phyloP scores from a whole-genome alignment of 768 basidiomycete species.

The Leucocoprinus leucothites region DNA sequence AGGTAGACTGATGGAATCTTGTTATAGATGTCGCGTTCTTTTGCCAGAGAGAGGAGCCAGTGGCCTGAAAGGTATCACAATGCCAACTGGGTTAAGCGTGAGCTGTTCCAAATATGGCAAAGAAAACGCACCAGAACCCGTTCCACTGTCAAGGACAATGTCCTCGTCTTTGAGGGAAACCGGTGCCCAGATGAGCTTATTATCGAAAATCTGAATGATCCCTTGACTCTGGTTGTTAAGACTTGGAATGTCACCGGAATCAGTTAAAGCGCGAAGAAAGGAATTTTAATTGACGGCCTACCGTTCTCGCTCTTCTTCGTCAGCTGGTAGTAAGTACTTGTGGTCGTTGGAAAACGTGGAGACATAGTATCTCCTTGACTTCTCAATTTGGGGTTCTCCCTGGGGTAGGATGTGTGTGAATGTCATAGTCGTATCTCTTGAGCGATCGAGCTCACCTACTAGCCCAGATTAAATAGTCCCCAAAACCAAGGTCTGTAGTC shows the following conservation, averaged over 20 bases:
- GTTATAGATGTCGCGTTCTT: slow-evolving; percentile 1
- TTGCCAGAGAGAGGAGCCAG: slow-evolving; percentile 20
- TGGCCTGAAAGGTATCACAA: slow-evolving; percentile 14
- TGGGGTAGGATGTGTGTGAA: too few relatives aligned
- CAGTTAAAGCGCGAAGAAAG: background rate
- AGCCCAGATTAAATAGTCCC: too few relatives aligned
- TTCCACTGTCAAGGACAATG: slow-evolving; percentile 13
- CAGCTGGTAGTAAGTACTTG: slow-evolving; percentile 2
- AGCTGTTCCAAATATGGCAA: too few relatives aligned
- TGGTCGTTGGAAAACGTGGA: background rate
- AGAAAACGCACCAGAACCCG: slow-evolving; percentile 7
- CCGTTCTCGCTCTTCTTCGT: slow-evolving; percentile 7
- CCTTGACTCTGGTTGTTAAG: background rate
- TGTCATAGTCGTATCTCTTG: too few relatives aligned
- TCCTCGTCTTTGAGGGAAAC: slow-evolving; percentile 8
- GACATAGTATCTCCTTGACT: background rate
- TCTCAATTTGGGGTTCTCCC: too few relatives aligned
- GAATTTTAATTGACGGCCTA: background rate
- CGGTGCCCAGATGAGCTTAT: slow-evolving; percentile 12
- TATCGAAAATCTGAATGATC: background rate
- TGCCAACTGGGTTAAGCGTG: background rate
- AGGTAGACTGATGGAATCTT: slow-evolving; percentile 8
- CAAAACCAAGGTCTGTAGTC: too few relatives aligned
- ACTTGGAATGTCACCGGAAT: background rate
- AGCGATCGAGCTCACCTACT: too few relatives aligned